phyloP scores from a whole-genome alignment of 441 rosid genomes.

The Breynia disticha region DNA sequence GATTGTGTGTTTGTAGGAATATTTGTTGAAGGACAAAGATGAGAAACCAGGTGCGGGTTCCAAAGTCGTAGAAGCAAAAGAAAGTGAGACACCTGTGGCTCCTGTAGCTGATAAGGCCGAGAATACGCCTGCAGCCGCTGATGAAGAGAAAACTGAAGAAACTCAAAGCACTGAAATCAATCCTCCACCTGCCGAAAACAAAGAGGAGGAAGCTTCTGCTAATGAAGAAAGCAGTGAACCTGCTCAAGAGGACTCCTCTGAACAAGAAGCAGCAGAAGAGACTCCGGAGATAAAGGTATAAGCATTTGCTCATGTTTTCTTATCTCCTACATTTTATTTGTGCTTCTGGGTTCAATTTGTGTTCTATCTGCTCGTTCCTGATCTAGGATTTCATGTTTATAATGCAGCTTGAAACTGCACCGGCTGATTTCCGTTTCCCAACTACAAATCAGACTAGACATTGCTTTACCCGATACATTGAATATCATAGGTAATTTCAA shows the following conservation, averaged over 20 bases:
- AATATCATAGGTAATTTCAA: slow-evolving; percentile 66
- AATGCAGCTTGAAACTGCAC: slow-evolving; percentile 87
- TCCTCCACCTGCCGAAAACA: slow-evolving; percentile 31
- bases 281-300: slow-evolving; percentile 69
- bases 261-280: slow-evolving; percentile 50
- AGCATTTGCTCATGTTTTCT: slow-evolving; percentile 5
- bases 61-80: slow-evolving; percentile 50
- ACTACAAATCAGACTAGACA: slow-evolving; percentile 95
- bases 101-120: slow-evolving; percentile 29
- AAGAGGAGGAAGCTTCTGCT: slow-evolving; percentile 29
- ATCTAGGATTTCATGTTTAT: slow-evolving; percentile 11
- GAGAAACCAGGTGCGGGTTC: slow-evolving; percentile 31
- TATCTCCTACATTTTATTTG: slow-evolving; percentile 1
- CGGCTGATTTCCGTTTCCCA: slow-evolving; percentile 93
- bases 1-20: slow-evolving; percentile 43
- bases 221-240: slow-evolving; percentile 36
- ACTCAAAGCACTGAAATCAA: slow-evolving; percentile 32
- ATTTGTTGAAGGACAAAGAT: slow-evolving; percentile 59
- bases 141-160: too few relatives aligned
- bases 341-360: slow-evolving; percentile 3
- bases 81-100: slow-evolving; percentile 32
- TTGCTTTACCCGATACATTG: slow-evolving; percentile 85
- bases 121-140: slow-evolving; percentile 22
- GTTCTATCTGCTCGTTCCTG: slow-evolving; percentile 14
- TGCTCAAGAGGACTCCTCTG: slow-evolving; percentile 28